Base-by-base conservation (phyloP, 768 basidiomycete genomes). In the Collybia sordida region DNA sequence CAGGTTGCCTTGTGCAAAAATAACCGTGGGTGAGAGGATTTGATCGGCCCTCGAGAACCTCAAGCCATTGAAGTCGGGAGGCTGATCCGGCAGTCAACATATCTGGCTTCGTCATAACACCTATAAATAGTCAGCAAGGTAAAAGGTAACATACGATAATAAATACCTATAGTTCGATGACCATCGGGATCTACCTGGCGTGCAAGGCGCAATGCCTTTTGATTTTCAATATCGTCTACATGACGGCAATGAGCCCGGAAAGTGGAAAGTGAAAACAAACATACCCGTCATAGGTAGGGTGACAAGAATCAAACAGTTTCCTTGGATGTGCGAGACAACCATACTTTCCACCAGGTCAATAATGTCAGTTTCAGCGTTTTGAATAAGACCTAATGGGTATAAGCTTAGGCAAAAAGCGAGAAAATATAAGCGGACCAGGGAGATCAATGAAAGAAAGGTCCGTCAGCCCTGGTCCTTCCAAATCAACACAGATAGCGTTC, bases 201-300 rank as follows among this genome's bases (percentile, higher is more conserved):
- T 0, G 80, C 81, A 3, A 81, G 68, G 2, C 64, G 62, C 6
- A 72, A 64, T 0, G 81, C 80, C 45, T 72, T 75, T 54, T 80
- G 80, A 55, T 79, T 82, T 54, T 81, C 73, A 44, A 79, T 73
- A 49, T 83, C 81, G 46, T 78, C 81, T 81, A 46, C 4, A 27
- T 9, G 25, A 27, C 25, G n/a, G n/a, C n/a, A n/a, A n/a, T n/a
- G 15, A 34, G n/a, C n/a, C 8, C 25, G 15, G 19, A 12, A 38
- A 12, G 21, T 18, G 24, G 9, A 22, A 7, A 46, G n/a, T 28
- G n/a, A 17, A 4, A 22, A 17, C 25, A 19, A 22, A 56, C 62
- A 25, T 47, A 77, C 77, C 78, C 51, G 71, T 73, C 77, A 79
- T 78, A 0, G 78, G 74, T 6, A 79, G 58, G 3, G 78, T 71